Evolutionary conservation across 2,329 filamentous ascomycete species (phyloP), one percentile per base, ranked within the genome.

Genomic region (Xylariaceae sp.): DNA sequence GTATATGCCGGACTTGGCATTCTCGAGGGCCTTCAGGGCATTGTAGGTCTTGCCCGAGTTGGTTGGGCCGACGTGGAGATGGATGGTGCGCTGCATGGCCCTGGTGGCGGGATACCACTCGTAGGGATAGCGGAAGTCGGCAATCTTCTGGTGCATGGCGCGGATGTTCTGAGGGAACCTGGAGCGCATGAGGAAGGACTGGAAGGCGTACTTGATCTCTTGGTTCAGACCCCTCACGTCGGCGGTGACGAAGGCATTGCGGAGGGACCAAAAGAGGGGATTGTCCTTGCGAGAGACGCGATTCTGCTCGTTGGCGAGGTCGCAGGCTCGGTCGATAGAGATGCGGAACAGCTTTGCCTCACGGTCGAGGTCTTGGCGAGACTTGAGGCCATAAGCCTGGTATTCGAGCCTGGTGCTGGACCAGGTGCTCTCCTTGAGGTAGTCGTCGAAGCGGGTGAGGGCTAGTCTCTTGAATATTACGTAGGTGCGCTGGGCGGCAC

Each of bases 1-100:
- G 63, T 97, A 98, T 40, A 95, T 83, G 32, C 93, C 93, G 7
- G 74, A 77, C 22, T 83, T 76, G 2, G 85, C 84, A 40, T 80
- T 74, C 63, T 96, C 88, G 10, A 98, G 75, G 11, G 86, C 82
- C 67, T 95, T 85, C 52, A 98, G 70, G 1, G 93, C 94, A 62
- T 90, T 86, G 63, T 97, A 98, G 0, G 94, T 98, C 73, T 98
- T 98, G 46, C 93, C 93, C 1, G 93, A 97, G 66, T 98, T 98
- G 2, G 93, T 98, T 1, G 93, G 93, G 0, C 93, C 93, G 40
- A 98, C 90, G 59, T 98, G 93, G 17, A 98, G 73, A 69, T 97
- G 89, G 33, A 98, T 78, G 0, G 82, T 92, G 36, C 93, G 78
- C 59, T 91, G 87, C 57, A 93, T 74, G 37, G 80, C 76, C 47